Evolutionary conservation across 2,329 filamentous ascomycete species (phyloP).

Genomic region (Pseudocercospora fijiensis): DNA sequence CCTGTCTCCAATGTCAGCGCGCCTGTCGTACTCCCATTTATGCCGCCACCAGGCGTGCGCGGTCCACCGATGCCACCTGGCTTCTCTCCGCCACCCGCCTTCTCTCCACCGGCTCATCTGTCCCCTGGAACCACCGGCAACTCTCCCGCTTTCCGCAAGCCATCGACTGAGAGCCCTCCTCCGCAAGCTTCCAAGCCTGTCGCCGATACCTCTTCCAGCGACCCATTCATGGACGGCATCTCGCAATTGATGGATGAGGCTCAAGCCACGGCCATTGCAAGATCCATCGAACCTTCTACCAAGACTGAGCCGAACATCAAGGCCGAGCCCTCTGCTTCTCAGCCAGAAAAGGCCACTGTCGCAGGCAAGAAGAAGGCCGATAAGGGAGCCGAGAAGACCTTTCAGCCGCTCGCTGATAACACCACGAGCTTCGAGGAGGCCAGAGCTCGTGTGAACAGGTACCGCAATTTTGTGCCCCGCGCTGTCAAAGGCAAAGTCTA

Average conservation of each 20-base stretch:
- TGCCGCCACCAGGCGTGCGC: not conserved
- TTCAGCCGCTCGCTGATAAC: slow-evolving; percentile 7
- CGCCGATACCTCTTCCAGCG: not conserved
- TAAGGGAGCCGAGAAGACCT: slow-evolving; percentile 2
- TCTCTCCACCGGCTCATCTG: not conserved
- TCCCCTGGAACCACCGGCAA: not conserved
- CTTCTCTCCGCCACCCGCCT: not conserved
- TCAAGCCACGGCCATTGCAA: not conserved
- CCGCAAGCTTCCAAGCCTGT: not conserved
- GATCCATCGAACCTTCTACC: not conserved
- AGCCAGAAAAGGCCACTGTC: not conserved
- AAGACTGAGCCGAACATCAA: not conserved
- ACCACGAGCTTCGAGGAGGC: slow-evolving; percentile 6
- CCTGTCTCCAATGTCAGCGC: not conserved
- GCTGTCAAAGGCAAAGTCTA: not conserved
- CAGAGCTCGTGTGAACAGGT: not conserved
- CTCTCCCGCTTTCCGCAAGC: not conserved
- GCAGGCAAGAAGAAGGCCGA: slow-evolving; percentile 1
- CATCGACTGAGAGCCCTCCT: not conserved
- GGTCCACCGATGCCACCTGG: not conserved
- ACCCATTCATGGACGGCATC: not conserved
- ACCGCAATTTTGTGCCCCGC: not conserved
- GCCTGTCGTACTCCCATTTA: not conserved
- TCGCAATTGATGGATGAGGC: not conserved
- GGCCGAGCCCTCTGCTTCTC: not conserved